Evolutionary conservation across 2,329 filamentous ascomycete species (phyloP).

Genomic region (Colletotrichum destructivum): DNA sequence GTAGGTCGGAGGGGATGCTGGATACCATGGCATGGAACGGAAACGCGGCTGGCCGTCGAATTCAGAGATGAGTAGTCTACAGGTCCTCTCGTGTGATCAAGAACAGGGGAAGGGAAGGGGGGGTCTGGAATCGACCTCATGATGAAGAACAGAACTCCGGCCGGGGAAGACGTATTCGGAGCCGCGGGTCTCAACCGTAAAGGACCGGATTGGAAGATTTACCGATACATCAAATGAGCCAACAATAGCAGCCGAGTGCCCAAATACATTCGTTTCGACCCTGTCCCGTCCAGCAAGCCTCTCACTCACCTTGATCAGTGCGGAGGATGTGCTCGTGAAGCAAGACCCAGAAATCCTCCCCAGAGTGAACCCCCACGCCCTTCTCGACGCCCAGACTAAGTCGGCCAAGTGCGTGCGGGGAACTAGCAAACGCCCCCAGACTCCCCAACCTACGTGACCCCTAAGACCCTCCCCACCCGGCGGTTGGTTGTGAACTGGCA

Average conservation of each 20-base stretch:
- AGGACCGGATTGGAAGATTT: background rate
- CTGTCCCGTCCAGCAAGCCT: background rate
- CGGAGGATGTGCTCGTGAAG: background rate
- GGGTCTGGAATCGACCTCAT: background rate
- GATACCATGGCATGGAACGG: background rate
- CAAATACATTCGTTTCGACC: background rate
- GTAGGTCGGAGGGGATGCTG: background rate
- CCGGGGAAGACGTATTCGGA: conserved; percentile 6
- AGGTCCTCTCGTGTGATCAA: background rate
- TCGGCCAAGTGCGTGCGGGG: background rate
- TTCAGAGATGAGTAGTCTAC: too few relatives aligned
- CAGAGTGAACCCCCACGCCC: conserved; percentile 11
- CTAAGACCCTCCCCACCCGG: too few relatives aligned
- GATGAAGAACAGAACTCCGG: background rate
- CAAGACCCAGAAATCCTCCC: background rate
- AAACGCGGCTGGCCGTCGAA: too few relatives aligned
- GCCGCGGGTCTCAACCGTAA: conserved; percentile 1
- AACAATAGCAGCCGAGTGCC: background rate
- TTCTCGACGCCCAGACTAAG: background rate
- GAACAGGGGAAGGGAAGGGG: background rate
- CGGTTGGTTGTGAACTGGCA: background rate
- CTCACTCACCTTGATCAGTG: background rate
- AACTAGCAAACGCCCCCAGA: background rate
- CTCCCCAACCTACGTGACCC: background rate
- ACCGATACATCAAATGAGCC: background rate